Evolutionary conservation across 495 filamentous ascomycete species (phyloP), one percentile per base, ranked within the genome.

Genomic region (Tetracladium setigerum): DNA sequence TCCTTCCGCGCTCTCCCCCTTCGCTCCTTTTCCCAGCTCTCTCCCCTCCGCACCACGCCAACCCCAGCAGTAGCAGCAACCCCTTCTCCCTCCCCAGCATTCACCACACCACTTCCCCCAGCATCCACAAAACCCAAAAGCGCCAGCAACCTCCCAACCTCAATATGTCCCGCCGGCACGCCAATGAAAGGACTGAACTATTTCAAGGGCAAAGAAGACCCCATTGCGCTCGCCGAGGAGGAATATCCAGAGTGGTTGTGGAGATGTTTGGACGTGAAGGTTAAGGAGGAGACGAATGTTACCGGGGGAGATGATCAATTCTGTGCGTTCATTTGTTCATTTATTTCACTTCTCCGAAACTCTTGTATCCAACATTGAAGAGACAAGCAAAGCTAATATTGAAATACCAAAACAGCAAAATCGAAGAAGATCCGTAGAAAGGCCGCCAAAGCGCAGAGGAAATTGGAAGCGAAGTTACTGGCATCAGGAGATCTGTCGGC

Each of bases 241-340:
- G 89, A 88, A 45, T 98, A 98, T 68, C 92, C 92, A 13, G 75
- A 71, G 11, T 98, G 92, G 92, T 67, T 98, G 44, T 98, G 92
- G 92, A 66, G 59, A 0, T 76, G 89, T 53, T 67, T 96, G 18
- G 77, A 78, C 14, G 68, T 74, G 61, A 60, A 63, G 54, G 50
- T 37, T 17, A 63, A 67, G 54, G 73, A 71, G 32, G 58, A 53
- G 1, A 62, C 50, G 5, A 65, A 51, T 9, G 67, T 65, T 12
- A 67, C 63, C 15, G 68, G 71, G 2, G 72, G 61, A 8, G 81
- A 76, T 10, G 81, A 86, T 67, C 66, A 81, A 33, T 88, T 84
- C 62, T 88, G 90, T 95, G 79, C 52, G 86, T 69, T 15, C 27
- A n/a, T 14, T 13, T 34, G 12, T 34, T 18, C 34, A 16, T 2